Percentiles rank a stretch among this genome's conserved stretches.
Evolutionary conservation across 495 filamentous ascomycete species (phyloP).

Genomic region (Neurospora sp.): DNA sequence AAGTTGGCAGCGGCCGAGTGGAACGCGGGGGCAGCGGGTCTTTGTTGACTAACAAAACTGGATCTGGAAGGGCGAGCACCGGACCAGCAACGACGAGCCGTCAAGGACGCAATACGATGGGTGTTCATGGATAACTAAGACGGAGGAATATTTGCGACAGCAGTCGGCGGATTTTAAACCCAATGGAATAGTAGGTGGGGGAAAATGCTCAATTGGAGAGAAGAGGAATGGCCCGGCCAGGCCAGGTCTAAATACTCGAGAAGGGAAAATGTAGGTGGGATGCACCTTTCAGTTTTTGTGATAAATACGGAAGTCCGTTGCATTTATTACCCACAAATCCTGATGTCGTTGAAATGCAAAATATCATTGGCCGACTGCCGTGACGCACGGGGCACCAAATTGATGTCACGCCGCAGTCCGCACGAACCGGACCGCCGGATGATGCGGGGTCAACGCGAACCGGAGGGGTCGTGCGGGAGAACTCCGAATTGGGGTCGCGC

Average conservation of each 20-base stretch:
- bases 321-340: no score
- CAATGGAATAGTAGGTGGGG: no score
- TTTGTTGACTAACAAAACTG: background rate
- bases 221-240: no score
- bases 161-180: background rate
- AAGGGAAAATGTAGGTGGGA: no score
- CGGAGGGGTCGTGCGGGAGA: background rate
- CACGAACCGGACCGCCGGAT: no score
- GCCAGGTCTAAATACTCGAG: no score
- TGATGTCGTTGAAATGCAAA: background rate
- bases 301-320: no score
- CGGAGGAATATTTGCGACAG: background rate
- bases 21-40: background rate
- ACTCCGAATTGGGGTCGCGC: background rate
- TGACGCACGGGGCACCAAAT: background rate
- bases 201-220: no score
- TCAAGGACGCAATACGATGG: background rate
- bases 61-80: background rate
- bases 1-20: background rate
- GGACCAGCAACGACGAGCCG: background rate
- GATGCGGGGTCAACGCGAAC: background rate
- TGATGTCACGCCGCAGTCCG: background rate
- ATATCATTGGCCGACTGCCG: background rate
- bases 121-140: background rate
- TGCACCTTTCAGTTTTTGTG: no score